phyloP scores from a whole-genome alignment of 352 stramenopile genomes.

The Thraustochytrium striatum region DNA sequence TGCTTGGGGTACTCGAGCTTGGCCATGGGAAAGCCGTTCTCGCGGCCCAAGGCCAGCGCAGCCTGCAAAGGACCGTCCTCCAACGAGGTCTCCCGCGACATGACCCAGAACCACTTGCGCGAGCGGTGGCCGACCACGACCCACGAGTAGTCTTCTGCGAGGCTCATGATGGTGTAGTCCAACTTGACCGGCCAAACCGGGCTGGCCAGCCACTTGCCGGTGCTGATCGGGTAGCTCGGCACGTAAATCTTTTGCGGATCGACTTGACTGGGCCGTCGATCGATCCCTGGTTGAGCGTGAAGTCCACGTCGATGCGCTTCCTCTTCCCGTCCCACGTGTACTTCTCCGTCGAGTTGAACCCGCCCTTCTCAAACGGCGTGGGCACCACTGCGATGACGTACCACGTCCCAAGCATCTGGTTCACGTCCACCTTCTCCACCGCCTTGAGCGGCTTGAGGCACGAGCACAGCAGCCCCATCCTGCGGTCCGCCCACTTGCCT shows the following conservation, averaged over 20 bases:
- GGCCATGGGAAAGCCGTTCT: constrained; percentile 43
- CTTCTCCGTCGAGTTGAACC: constrained; percentile 35
- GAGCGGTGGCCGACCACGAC: constrained; percentile 44
- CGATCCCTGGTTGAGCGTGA: constrained; percentile 46
- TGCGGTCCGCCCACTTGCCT: too few relatives aligned
- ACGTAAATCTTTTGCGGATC: constrained; percentile 45
- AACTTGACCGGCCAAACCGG: constrained; percentile 46
- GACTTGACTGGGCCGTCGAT: constrained; percentile 41
- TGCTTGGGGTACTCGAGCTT: constrained; percentile 53
- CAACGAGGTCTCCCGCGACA: constrained; percentile 35
- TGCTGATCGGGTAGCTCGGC: not conserved
- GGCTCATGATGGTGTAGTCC: constrained; percentile 41
- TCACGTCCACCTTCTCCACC: constrained; percentile 17
- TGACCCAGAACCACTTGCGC: constrained; percentile 44
- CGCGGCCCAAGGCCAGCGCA: not conserved
- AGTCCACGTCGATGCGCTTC: constrained; percentile 43
- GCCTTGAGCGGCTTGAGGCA: constrained; percentile 44
- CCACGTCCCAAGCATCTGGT: constrained; percentile 41
- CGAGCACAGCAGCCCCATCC: not conserved
- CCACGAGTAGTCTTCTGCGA: constrained; percentile 36
- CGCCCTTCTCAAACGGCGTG: constrained; percentile 45
- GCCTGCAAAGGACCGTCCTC: not conserved
- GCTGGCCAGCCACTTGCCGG: constrained; percentile 8
- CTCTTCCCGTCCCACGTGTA: constrained; percentile 45
- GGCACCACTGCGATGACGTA: constrained; percentile 34